Percentiles rank a stretch among this genome's conserved stretches.
phyloP scores from a whole-genome alignment of 192 early-diverging fungal genomes.

The Coemansia sp. region DNA sequence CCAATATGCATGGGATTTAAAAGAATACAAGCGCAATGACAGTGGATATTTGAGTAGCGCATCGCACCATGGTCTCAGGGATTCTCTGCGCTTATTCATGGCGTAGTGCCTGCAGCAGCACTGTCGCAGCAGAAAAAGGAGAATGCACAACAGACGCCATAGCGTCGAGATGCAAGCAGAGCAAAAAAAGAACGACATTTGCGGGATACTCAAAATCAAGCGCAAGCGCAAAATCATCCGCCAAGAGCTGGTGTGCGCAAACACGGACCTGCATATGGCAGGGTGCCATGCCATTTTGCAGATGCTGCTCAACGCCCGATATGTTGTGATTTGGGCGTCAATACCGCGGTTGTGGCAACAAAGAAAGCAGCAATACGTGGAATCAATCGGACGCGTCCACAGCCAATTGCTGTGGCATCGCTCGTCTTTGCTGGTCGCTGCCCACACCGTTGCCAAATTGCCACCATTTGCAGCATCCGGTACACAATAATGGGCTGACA shows the following conservation, averaged over 20 bases:
- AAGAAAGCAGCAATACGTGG: background rate
- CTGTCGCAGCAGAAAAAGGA: background rate
- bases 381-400: background rate
- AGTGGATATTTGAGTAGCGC: slow-evolving; percentile 3
- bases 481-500: background rate
- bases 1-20: slow-evolving; percentile 9
- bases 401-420: background rate
- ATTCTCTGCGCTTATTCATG: slow-evolving; percentile 3
- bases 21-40: background rate
- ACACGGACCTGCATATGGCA: background rate
- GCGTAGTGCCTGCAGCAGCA: slow-evolving; percentile 8
- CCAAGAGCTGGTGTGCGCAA: background rate
- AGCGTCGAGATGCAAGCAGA: background rate
- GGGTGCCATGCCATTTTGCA: background rate
- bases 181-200: background rate
- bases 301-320: background rate
- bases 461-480: background rate
- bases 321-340: background rate
- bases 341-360: background rate
- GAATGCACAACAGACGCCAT: background rate
- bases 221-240: background rate
- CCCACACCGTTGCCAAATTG: background rate
- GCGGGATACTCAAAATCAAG: slow-evolving; percentile 3
- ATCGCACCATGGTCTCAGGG: slow-evolving; percentile 1
- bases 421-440: background rate